A percentile compares a stretch with the other conserved stretches of the same genome.
These are phyloP conservation scores for Metarhizium humberi DNA, from an alignment of 2,329 filamentous ascomycete species.

Conservation along the genomic window DNA sequence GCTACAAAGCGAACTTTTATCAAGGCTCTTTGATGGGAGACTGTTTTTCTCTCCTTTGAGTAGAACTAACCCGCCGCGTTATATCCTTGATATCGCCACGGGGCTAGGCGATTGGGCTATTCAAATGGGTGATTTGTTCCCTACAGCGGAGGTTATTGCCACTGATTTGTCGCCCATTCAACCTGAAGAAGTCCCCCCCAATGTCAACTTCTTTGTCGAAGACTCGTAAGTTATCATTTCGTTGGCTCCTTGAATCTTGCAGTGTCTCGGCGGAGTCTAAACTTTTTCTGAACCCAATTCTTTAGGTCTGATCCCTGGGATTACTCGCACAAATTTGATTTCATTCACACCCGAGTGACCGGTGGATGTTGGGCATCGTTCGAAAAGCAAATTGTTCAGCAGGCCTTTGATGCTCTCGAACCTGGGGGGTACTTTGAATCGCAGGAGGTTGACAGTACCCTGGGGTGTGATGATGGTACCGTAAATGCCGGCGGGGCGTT, in stretches of 20 bases:
- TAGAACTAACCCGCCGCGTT: conserved; percentile 22
- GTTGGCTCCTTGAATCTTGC: neutral
- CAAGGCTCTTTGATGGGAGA: conserved; percentile 27
- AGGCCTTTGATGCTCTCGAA: conserved; percentile 37
- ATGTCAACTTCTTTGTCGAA: conserved; percentile 67
- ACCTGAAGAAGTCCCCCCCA: conserved; percentile 55
- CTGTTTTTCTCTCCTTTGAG: conserved; percentile 35
- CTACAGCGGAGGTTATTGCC: conserved; percentile 47
- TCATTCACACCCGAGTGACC: conserved; percentile 42
- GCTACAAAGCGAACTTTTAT: conserved; percentile 28
- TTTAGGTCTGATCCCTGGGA: conserved; percentile 38
- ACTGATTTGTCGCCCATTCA: conserved; percentile 63
- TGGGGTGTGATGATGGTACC: conserved; percentile 36
- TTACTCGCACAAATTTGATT: conserved; percentile 45
- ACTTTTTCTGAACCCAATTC: neutral
- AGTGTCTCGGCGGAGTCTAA: neutral
- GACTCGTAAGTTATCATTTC: conserved; percentile 34
- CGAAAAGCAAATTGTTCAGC: conserved; percentile 38
- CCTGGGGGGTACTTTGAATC: conserved; percentile 48
- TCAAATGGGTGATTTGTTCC: conserved; percentile 55
- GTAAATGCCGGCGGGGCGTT: conserved; percentile 28
- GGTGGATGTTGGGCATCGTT: conserved; percentile 41
- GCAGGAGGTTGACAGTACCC: conserved; percentile 33
- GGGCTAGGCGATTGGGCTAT: conserved; percentile 53
- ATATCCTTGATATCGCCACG: conserved; percentile 34